Percentiles rank a stretch among this genome's conserved stretches.
These are phyloP conservation scores for Gossypium anomalum DNA, from an alignment of 345 rosid species.

Conservation along the genomic window DNA sequence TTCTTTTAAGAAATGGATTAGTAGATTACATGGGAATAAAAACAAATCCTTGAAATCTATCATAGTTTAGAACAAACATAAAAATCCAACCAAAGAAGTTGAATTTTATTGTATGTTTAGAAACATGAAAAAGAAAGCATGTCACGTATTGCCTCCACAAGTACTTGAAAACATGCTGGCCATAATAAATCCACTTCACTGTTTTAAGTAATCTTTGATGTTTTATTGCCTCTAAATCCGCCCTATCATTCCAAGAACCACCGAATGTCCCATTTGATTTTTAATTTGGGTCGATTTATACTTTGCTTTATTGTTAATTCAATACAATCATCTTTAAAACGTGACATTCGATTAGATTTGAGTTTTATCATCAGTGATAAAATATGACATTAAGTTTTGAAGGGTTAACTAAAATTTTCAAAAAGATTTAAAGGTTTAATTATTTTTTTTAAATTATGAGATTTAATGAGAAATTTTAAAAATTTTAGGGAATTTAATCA, in stretches of 20 bases:
- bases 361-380: no score
- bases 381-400: no score
- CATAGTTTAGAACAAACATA: neutral
- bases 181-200: constrained; percentile 2
- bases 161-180: neutral
- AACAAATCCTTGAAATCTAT: neutral
- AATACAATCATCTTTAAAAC: no score
- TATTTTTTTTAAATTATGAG: no score
- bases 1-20: neutral
- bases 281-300: neutral
- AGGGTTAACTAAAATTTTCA: no score
- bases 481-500: no score
- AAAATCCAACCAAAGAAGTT: neutral
- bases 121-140: neutral
- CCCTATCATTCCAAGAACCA: constrained; percentile 7
- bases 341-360: no score
- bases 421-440: no score
- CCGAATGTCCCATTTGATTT: neutral
- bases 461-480: no score
- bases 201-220: neutral
- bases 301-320: neutral
- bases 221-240: neutral
- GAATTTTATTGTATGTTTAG: neutral
- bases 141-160: neutral
- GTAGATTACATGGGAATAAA: neutral